Base-by-base conservation (phyloP, 1,284 basidiomycete genomes). In the Puccinia sorghi region DNA sequence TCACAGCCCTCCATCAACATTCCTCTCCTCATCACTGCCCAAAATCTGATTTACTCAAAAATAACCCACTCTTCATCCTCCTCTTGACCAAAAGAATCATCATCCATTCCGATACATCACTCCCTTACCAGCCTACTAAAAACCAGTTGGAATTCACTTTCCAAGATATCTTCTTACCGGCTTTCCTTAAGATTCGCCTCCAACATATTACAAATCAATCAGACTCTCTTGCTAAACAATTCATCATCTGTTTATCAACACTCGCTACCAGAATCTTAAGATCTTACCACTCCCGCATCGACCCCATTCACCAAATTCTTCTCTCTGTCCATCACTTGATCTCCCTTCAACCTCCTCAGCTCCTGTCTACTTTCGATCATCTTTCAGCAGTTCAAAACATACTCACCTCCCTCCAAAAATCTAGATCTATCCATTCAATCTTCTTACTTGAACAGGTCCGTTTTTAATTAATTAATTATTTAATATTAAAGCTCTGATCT, bases 41-140 rank as follows among this genome's bases (percentile, higher is more conserved):
- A 8, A 27, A 46, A 15, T 39, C 12, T 12, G 1, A 20, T 17
- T 32, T n/a, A 17, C 37, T 61, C 6, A 7, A 37, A 13, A 2
- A 39, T 13, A 64, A 64, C 61, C 61, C 61, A 46, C 41, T 64
- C 39, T 64, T 64, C 41, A 64, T 64, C 20, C 39, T 64, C 41
- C 20, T 64, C 1, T 5, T 64, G 9, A 12, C 39, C n/a, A 64
- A 64, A n/a, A 41, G 61, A 4, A 3, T 64, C 22, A 12, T 64
- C 1, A 25, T 22, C 41, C 41, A 46, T 25, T 0, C 41, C 13
- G 39, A 63, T n/a, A n/a, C n/a, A n/a, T 17, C 61, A 27, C 61
- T 22, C 11, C 15, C 37, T 39, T 17, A 9, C 61, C 37, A 41
- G 12, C 61, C 61, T 2, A 22, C 61, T 0, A 63, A 43, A 63